Base-by-base conservation (phyloP, 306 rosid genomes). In the Casuarina equisetifolia region DNA sequence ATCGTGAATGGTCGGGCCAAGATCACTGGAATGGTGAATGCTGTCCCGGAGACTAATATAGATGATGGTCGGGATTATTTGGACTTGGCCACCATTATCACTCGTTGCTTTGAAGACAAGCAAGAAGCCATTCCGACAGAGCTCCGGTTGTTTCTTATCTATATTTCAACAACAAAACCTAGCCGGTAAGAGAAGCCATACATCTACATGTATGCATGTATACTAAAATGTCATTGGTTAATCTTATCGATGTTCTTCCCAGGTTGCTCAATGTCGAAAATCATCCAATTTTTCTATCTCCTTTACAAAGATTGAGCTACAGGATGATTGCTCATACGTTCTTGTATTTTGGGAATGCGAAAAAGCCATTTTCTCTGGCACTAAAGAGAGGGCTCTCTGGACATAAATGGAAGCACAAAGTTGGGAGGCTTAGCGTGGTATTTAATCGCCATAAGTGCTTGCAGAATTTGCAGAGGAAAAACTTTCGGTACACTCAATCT, bases 241-340 rank as follows among this genome's bases (percentile, higher is more conserved):
- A 25, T 25, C 71, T 8, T 17, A 9, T 67, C 12, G 5, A 16
- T 42, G n/a, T 8, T 15, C 71, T 67, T 20, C n/a, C 32, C 71
- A 67, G 71, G 51, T 67, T 67, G 13, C 50, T 42, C 49, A 67
- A 67, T 42, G n/a, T 67, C 11, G 71, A 67, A 40, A 67, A 67
- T 42, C 71, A 67, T 5, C 71, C 71, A 42, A 67, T 67, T 17
- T 67, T 67, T 67, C 71, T 67, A 17, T 67, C 71, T 50, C 25
- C 50, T 67, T 17, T 42, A 42, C 71, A 67, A 67, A 67, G 71
- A 42, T 67, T 67, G 35, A 6, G 8, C 71, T 42, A 42, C 35
- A 42, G 71, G 71, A 50, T 67, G 50, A 42, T 8, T 42, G 25
- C 71, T 67, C 51, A 67, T 67, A 67, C 50, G 20, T 67, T 67